Conservation (phyloP, 2,329 filamentous ascomycete species). For the Botrytis fragariae region DNA sequence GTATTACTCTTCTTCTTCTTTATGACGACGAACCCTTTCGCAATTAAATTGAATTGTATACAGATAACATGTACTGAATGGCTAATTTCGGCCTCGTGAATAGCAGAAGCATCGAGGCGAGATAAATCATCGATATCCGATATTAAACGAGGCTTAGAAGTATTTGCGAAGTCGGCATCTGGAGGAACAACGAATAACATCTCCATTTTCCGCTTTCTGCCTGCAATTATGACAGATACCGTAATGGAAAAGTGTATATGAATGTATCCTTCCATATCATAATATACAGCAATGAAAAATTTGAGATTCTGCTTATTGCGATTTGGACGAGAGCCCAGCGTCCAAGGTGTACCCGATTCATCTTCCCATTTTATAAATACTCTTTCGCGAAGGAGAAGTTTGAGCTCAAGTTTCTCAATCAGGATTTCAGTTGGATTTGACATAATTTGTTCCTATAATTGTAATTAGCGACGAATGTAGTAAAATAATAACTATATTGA, state of each 20-base stretch:
- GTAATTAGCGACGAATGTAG: neutral
- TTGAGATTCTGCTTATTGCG: neutral
- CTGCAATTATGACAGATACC: neutral
- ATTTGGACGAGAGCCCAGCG: neutral
- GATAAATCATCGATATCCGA: neutral
- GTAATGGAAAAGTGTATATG: neutral
- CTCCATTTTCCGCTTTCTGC: neutral
- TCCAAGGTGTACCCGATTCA: neutral
- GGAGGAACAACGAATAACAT: neutral
- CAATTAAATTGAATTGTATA: neutral
- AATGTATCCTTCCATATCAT: neutral
- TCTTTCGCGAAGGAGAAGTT: neutral
- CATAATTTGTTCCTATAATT: neutral
- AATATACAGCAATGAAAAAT: neutral
- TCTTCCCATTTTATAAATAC: constrained; percentile 10
- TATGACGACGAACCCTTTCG: neutral
- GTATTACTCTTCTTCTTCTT: neutral
- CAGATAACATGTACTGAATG: neutral
- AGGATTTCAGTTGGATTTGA: neutral
- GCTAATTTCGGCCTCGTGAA: neutral
- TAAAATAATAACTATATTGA: neutral
- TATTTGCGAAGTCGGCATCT: neutral
- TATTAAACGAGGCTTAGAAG: neutral
- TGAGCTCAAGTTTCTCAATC: neutral
- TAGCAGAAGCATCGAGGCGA: neutral